Base-by-base conservation (phyloP, 1,284 basidiomycete species). In the Malassezia slooffiae region DNA sequence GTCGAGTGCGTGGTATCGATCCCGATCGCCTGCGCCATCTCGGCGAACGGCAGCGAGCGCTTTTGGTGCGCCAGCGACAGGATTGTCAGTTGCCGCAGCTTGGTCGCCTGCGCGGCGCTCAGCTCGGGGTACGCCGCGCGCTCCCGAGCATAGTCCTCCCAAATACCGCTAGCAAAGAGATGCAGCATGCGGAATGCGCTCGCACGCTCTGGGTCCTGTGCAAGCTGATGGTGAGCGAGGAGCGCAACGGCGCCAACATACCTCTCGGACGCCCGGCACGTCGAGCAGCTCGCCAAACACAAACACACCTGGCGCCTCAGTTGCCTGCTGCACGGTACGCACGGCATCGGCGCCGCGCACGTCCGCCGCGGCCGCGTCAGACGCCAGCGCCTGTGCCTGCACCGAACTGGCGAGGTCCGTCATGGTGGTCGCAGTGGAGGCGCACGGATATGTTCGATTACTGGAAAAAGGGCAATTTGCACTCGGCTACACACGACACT, bases 1-100 rank as follows among this genome's bases (percentile, higher is more conserved):
- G 27, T 22, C 7, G 20, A 1, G 7, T 13, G 7, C 12, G 24
- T 30, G 7, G 8, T 13, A 15, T 15, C 29, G 15, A 47, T 19
- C 15, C 24, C 45, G 16, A 42, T 15, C n/a, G 33, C 39, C 12
- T 16, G 7, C 17, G 12, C 8, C 16, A 46, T 28, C 8, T 20
- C 19, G 9, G 16, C 15, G 19, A 36, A 41, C n/a, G 22, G 12
- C 8, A 42, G 31, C 8, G 20, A 24, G 11, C 29, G 27, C 5
- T 15, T 12, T 0, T 9, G 15, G 3, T 37, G 24, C 2, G 41
- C 30, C 26, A 48, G 19, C 15, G 40, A 43, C 7, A 43, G 15
- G n/a, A 48, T 17, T 2, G 46, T 38, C 24, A 42, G 46, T n/a
- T 37, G 40, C n/a, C 38, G 40, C 15, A 47, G 39, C 39, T 47